Evolutionary conservation across 768 basidiomycete species (phyloP), one percentile per base, ranked within the genome.

Genomic region (Kwoniella heveanensis): DNA sequence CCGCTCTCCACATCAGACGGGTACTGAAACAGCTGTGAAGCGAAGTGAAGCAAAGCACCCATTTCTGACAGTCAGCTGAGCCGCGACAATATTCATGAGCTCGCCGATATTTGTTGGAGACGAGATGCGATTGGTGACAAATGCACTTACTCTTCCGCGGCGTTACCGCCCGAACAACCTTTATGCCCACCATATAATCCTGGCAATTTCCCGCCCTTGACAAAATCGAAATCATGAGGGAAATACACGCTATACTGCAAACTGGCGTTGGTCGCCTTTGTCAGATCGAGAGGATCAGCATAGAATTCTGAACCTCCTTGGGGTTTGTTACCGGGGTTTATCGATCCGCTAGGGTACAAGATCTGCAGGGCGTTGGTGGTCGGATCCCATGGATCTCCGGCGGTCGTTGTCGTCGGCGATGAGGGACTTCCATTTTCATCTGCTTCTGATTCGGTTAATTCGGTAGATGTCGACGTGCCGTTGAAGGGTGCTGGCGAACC

Each of bases 201-300:
- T 0, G 91, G 90, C 10, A 93, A 74, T 79, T 94, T 92, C 6
- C 92, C 92, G 5, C 85, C 91, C 55, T 85, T 82, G 10, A 91
- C 90, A 83, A 86, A 93, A 52, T 88, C 83, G 67, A 92, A 93
- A 68, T 86, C 84, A 0, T 53, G 67, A 0, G 88, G 89, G 72
- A 94, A 91, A 75, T 87, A 91, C 10, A 90, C 86, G 71, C 85
- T 86, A 73, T 91, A 92, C 37, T 68, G 52, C 54, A 68, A 25
- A 47, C 65, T 62, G 19, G 56, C 62, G 59, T 62, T 67, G 0
- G 30, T 60, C 44, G 57, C 55, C 19, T 15, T 46, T 0, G 80
- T 54, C 17, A 89, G 72, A 25, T 85, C 74, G 29, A 85, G 70
- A 1, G 85, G 85, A 1, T 69, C 60, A 7, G 86, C 83, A 67